These are phyloP conservation scores for Halophytophthora batemanensis DNA, from an alignment of 352 stramenopile species.

Conservation along the genomic window DNA sequence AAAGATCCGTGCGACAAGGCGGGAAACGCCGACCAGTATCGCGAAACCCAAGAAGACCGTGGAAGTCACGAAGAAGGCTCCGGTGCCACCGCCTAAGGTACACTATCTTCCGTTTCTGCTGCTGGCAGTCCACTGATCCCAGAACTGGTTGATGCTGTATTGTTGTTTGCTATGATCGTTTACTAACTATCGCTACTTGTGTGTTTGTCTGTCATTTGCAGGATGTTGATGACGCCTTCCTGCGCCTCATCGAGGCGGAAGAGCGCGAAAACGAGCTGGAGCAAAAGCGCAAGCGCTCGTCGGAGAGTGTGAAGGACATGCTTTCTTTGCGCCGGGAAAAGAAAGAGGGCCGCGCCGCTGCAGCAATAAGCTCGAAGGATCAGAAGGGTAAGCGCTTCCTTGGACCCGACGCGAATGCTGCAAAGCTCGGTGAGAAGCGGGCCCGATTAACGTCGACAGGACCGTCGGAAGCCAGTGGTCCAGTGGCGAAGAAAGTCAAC, in stretches of 20 bases:
- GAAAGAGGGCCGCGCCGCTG: slow-evolving; percentile 7
- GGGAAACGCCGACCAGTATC: slow-evolving; percentile 8
- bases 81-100: slow-evolving; percentile 29
- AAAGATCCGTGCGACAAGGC: slow-evolving; percentile 61
- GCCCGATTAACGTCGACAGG: slow-evolving; percentile 8
- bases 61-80: slow-evolving; percentile 23
- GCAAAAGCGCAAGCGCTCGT: slow-evolving; percentile 53
- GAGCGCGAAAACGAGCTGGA: slow-evolving; percentile 61
- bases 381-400: slow-evolving; percentile 16
- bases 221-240: slow-evolving; percentile 78
- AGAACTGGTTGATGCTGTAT: background rate
- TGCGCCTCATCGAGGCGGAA: slow-evolving; percentile 72
- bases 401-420: slow-evolving; percentile 8
- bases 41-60: slow-evolving; percentile 10
- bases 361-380: too few species aligned
- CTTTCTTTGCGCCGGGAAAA: slow-evolving; percentile 51
- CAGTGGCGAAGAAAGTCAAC: slow-evolving; percentile 4
- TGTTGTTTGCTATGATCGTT: too few species aligned
- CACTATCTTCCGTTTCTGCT: background rate
- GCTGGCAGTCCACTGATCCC: slow-evolving; percentile 4
- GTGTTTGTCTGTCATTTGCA: slow-evolving; percentile 11
- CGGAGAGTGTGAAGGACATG: slow-evolving; percentile 49
- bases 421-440: slow-evolving; percentile 19
- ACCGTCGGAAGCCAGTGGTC: background rate
- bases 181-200: too few species aligned